These are phyloP conservation scores for Xylaria castorea DNA, from an alignment of 495 filamentous ascomycete species.

Conservation along the genomic window DNA sequence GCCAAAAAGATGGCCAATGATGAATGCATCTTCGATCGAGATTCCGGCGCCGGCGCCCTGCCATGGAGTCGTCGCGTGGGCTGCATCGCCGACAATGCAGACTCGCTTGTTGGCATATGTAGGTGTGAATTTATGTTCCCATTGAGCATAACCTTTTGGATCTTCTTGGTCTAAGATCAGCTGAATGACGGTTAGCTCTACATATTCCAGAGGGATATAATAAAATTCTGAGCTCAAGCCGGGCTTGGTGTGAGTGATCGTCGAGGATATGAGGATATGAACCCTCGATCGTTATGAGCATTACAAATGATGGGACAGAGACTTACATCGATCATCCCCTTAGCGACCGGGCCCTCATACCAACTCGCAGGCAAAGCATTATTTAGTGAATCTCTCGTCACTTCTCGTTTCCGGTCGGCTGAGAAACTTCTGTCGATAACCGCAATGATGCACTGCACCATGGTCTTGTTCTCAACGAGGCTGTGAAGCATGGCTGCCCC, in stretches of 20 bases:
- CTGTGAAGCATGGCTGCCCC: conserved; percentile 27
- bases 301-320: not conserved
- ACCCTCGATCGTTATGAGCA: too few relatives aligned
- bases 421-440: conserved; percentile 23
- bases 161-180: conserved; percentile 37
- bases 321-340: conserved; percentile 32
- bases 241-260: not conserved
- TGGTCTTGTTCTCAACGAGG: conserved; percentile 26
- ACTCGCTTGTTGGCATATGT: conserved; percentile 60
- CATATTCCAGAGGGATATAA: too few relatives aligned
- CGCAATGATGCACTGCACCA: conserved; percentile 32
- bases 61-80: conserved; percentile 47
- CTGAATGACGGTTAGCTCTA: conserved; percentile 13
- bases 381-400: conserved; percentile 25
- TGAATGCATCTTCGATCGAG: conserved; percentile 53
- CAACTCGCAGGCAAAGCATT: conserved; percentile 17
- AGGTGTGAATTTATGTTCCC: conserved; percentile 62
- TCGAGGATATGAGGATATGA: not conserved
- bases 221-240: not conserved
- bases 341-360: conserved; percentile 21
- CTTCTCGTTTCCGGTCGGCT: conserved; percentile 20
- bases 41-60: conserved; percentile 45
- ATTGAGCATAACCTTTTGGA: conserved; percentile 63
- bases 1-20: conserved; percentile 59
- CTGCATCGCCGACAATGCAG: conserved; percentile 67